Conservation (phyloP, 139 green algal species). For the Chlamydomonas sp. region DNA sequence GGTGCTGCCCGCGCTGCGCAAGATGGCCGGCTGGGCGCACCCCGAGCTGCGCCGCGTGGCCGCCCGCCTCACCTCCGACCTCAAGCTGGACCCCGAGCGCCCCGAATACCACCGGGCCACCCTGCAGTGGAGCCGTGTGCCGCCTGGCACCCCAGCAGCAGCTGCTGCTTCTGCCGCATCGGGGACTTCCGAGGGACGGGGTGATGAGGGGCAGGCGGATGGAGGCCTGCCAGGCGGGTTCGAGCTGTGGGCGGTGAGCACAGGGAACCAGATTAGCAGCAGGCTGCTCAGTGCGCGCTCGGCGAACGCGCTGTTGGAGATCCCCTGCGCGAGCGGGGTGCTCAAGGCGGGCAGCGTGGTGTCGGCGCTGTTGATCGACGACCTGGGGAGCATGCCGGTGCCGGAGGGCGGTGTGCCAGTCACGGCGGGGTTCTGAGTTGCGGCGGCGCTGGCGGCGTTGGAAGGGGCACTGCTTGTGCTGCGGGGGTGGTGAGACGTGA, state of each 20-base stretch:
- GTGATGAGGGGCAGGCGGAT: neutral
- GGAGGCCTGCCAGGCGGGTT: neutral
- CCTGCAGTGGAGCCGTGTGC: constrained; percentile 55
- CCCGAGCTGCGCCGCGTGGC: constrained; percentile 78
- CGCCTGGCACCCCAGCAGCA: constrained; percentile 4
- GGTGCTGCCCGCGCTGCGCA: constrained; percentile 84
- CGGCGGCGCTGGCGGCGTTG: no score
- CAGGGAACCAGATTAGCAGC: constrained; percentile 95
- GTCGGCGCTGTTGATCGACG: constrained; percentile 80
- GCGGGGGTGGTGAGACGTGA: no score
- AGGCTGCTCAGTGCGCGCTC: constrained; percentile 82
- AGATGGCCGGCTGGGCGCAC: constrained; percentile 81
- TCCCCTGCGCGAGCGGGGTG: constrained; percentile 55
- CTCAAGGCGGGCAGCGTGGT: constrained; percentile 69
- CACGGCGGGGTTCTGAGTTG: constrained; percentile 45
- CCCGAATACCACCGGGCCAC: constrained; percentile 95
- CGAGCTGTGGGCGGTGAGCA: constrained; percentile 74
- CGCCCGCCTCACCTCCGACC: constrained; percentile 48
- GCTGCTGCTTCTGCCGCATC: neutral
- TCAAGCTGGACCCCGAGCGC: constrained; percentile 91
- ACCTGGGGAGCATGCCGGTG: constrained; percentile 61
- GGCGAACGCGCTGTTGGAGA: constrained; percentile 73
- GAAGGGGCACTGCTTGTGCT: no score
- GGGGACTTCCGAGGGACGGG: neutral
- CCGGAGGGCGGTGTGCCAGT: constrained; percentile 31